A percentile compares a stretch with the other conserved stretches of the same genome.
These are phyloP conservation scores for Breviolum minutum DNA, from an alignment of 73 alveolate genomes.

Conservation along the genomic window DNA sequence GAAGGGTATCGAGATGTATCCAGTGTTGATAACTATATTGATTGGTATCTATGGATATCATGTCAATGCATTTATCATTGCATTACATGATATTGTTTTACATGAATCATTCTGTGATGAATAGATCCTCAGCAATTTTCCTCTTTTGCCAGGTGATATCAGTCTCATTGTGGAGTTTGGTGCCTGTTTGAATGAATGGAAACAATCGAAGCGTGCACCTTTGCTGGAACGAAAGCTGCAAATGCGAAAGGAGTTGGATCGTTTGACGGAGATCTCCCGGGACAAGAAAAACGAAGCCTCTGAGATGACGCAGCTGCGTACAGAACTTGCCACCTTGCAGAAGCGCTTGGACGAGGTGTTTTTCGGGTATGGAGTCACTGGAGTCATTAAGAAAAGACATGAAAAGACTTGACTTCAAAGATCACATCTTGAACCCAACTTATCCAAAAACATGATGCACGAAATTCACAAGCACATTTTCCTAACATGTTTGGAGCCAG, in stretches of 20 bases:
- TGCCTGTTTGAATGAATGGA: conserved; percentile 89
- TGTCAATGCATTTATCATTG: too few relatives aligned
- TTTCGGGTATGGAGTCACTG: neutral
- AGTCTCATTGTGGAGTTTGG: conserved; percentile 87
- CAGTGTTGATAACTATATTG: too few relatives aligned
- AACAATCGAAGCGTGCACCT: conserved; percentile 79
- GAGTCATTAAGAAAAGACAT: neutral
- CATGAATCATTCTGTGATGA: too few relatives aligned
- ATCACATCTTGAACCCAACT: neutral
- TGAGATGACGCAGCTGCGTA: conserved; percentile 40
- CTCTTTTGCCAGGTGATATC: conserved; percentile 31
- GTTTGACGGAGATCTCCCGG: conserved; percentile 42
- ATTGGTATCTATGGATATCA: too few relatives aligned
- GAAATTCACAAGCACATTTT: neutral
- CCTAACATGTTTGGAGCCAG: neutral
- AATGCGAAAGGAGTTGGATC: conserved; percentile 93
- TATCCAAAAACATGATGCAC: neutral
- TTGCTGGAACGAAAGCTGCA: conserved; percentile 75
- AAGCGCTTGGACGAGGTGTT: conserved; percentile 54
- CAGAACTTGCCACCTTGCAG: conserved; percentile 55
- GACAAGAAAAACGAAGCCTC: neutral
- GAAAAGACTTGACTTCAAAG: neutral
- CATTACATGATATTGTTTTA: too few relatives aligned
- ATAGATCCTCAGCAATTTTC: neutral
- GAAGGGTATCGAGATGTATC: too few relatives aligned